Percentiles rank a stretch among this genome's conserved stretches.
phyloP scores from a whole-genome alignment of 179 eudicot species.

The Silene noctiflora region DNA sequence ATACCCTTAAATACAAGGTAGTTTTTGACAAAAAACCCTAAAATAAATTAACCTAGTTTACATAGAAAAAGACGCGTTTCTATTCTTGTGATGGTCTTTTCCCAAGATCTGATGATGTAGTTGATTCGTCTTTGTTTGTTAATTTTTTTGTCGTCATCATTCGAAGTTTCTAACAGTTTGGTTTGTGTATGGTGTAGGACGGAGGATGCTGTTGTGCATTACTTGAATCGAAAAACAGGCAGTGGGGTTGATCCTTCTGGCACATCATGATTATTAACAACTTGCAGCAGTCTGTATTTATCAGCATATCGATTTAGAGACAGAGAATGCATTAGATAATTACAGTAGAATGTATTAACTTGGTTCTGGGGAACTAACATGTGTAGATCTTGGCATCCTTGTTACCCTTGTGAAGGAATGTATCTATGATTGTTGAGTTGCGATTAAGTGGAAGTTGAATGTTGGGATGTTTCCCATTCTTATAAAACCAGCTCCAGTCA shows the following conservation, averaged over 20 bases:
- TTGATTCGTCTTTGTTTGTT: background rate
- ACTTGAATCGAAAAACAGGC: conserved; percentile 68
- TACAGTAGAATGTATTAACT: background rate
- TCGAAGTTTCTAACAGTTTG: background rate
- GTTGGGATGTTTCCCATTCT: background rate
- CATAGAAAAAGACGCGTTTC: no score
- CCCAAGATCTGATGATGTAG: background rate
- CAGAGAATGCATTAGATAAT: background rate
- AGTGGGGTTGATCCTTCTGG: conserved; percentile 50
- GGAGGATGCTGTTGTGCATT: conserved; percentile 82
- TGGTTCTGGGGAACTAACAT: background rate
- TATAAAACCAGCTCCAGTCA: background rate
- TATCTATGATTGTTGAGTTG: conserved; percentile 5
- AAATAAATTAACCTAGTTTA: no score
- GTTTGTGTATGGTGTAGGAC: conserved; percentile 38
- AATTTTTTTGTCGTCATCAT: background rate
- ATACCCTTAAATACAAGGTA: no score
- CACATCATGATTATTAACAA: conserved; percentile 23
- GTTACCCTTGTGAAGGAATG: conserved; percentile 13
- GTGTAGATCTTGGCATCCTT: background rate
- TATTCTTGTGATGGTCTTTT: background rate
- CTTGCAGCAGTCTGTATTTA: background rate
- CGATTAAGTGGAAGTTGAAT: background rate
- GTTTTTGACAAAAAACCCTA: no score
- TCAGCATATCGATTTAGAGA: background rate